Base-by-base conservation (phyloP, 805 yeast species). In the Yueomyces sinensis region DNA sequence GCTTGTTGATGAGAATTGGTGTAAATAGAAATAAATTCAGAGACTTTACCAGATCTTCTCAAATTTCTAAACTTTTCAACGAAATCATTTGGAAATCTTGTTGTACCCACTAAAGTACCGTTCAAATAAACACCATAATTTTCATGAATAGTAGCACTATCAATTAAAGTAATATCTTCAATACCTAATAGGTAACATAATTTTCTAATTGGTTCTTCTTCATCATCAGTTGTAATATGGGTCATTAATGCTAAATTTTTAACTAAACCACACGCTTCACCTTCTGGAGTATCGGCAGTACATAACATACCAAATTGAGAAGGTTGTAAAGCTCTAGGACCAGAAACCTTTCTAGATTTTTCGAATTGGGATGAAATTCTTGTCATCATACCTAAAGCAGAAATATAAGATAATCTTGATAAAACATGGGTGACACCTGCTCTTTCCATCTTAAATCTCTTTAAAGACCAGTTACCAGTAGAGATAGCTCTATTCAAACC, bases 231-330 rank as follows among this genome's bases (percentile, higher is more conserved):
- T 4, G 98, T 91, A 50, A 91, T 91, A 59, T 91, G 98, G 9
- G 98, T 91, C 98, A 91, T 91, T 32, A 91, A 68, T 1, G 98
- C 98, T 56, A 91, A 66, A 54, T 91, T 91, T 62, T 91, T 91
- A 27, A 91, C 98, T 58, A 91, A 70, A 52, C 98, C 98, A 74
- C 98, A 91, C 1, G 98, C 98, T 61, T 91, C 98, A 69, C 98
- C 98, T 70, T 91, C 98, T 1, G 98, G 98, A 0, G 98, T 91
- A 70, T 91, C 98, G 0, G 97, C 82, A 5, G 97, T 84, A 67
- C 98, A 91, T 40, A 91, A 68, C 97, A 91, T 91, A 55, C 98
- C 98, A 58, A 91, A 91, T 63, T 91, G 98, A 2, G 98, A 91
- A 9, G 98, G 98, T 59, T 91, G 98, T 44, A 91, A 68, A 13